These are phyloP conservation scores for Sphagnum tenellum DNA, from an alignment of 225 moss, liverwort and hornwort species.

Conservation along the genomic window DNA sequence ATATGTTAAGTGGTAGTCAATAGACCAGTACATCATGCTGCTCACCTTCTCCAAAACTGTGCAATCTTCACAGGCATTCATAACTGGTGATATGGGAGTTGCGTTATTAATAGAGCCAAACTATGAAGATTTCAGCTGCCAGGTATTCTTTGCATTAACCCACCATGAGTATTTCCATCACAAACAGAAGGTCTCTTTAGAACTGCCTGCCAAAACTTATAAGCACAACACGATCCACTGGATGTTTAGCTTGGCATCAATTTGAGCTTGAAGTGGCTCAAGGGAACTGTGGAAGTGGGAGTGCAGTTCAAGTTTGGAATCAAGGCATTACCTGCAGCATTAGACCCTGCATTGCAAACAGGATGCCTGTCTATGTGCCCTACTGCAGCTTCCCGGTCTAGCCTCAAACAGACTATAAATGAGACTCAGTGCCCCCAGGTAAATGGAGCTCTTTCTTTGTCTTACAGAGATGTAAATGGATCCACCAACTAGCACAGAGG, in stretches of 20 bases:
- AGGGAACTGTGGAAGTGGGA: no score
- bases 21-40: background rate
- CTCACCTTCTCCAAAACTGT: background rate
- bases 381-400: slow-evolving; percentile 59
- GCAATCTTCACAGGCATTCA: slow-evolving; percentile 38
- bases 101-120: slow-evolving; percentile 88
- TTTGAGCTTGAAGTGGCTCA: background rate
- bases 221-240: background rate
- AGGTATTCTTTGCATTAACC: slow-evolving; percentile 28
- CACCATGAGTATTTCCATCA: background rate
- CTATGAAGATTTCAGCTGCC: slow-evolving; percentile 86
- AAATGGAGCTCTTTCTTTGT: background rate
- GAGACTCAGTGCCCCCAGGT: slow-evolving; percentile 89
- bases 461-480: no score
- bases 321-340: slow-evolving; percentile 49
- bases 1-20: background rate
- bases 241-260: background rate
- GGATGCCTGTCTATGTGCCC: slow-evolving; percentile 89
- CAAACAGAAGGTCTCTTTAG: background rate
- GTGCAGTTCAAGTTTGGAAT: slow-evolving; percentile 88
- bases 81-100: slow-evolving; percentile 66
- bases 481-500: no score
- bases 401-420: slow-evolving; percentile 33
- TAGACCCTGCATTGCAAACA: slow-evolving; percentile 73
- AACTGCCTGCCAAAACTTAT: background rate